Evolutionary conservation across 306 rosid species (phyloP).

Genomic region (Sphenostylis stenocarpa): DNA sequence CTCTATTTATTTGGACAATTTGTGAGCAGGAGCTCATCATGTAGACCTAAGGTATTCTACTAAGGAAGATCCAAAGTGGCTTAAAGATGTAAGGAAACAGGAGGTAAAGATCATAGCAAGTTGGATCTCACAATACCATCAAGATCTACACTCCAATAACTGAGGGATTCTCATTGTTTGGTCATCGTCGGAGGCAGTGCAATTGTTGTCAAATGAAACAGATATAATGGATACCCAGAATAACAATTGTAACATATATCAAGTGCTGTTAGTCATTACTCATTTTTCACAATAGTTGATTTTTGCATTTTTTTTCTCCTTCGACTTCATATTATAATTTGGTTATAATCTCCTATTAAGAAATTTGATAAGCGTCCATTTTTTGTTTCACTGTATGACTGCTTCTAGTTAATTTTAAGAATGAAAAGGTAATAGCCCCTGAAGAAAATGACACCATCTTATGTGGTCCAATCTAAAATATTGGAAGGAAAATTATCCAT

Average conservation of each 20-base stretch:
- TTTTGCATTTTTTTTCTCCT: not conserved
- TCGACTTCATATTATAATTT: not conserved
- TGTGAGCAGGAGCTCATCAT: constrained; percentile 81
- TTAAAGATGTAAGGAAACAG: constrained; percentile 61
- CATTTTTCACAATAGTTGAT: not conserved
- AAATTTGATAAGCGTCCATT: not conserved
- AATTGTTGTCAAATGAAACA: constrained; percentile 4
- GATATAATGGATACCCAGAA: not conserved
- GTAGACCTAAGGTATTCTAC: constrained; percentile 76
- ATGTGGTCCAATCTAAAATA: not conserved
- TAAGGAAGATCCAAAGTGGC: constrained; percentile 77
- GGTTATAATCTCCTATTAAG: not conserved
- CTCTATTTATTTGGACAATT: not conserved
- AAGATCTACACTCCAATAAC: constrained; percentile 37
- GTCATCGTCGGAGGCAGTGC: not conserved
- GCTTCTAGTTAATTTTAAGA: not conserved
- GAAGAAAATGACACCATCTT: not conserved
- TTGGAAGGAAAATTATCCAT: not conserved
- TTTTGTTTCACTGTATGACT: not conserved
- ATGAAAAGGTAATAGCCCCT: not conserved
- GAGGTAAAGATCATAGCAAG: constrained; percentile 54
- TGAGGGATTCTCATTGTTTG: not conserved
- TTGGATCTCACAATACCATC: constrained; percentile 68
- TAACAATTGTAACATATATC: not conserved
- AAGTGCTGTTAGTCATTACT: not conserved